Evolutionary conservation across 2,329 filamentous ascomycete species (phyloP), one percentile per base, ranked within the genome.

Genomic region (Apiospora phragmitis): DNA sequence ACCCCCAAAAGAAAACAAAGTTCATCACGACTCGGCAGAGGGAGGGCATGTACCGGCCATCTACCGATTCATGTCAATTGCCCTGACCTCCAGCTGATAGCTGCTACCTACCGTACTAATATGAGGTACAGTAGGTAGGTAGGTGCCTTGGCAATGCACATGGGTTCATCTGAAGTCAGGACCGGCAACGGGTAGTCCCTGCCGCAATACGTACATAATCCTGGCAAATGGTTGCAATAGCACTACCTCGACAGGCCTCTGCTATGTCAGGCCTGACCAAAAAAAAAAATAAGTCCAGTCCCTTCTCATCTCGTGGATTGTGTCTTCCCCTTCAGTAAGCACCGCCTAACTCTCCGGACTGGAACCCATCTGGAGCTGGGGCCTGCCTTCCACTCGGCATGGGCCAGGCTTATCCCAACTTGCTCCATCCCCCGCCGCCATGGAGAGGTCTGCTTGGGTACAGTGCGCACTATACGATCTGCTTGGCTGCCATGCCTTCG

Each of bases 391-490:
- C 65, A 47, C 65, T 43, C 65, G 42, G 65, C 42, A 67, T 47
- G 65, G 65, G 65, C 65, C 65, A 67, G 38, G 26, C 65, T 41
- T 67, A 67, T 45, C 24, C 14, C 65, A 43, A 67, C 65, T 32
- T 67, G 38, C 65, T 47, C 38, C 26, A 43, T 32, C 41, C 16
- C n/a, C 38, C 65, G 65, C 38, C 65, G 65, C 65, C 24, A 43
- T 43, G 42, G 65, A 66, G 35, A 66, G n/a, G 29, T 18, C 26
- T 55, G 26, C 49, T 55, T 26, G 26, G n/a, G 26, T 47, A 67
- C 42, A 47, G 65, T 67, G 45, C 65, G 65, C 65, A 29, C 42
- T 62, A 62, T 62, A 38, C 32, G 55, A 62, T 62, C 55, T 62
- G 55, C 55, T 62, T 38, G 32, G 55, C n/a, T 62, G 55, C 29